These are phyloP conservation scores for Huiozyma sinensis DNA, from an alignment of 805 yeast genomes.

Conservation along the genomic window DNA sequence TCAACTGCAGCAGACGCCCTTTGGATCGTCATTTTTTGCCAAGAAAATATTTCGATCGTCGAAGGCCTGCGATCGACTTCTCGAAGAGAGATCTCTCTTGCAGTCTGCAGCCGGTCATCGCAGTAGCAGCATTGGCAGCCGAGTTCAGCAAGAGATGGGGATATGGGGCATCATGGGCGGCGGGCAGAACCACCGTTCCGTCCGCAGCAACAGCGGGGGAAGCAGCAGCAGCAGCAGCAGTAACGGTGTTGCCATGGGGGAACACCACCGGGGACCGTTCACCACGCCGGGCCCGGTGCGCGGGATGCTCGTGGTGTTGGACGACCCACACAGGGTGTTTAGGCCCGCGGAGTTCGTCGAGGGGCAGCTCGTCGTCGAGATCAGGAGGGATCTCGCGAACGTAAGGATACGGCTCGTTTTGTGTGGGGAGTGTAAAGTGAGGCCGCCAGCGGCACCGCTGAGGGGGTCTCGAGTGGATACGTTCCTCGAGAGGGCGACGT, in stretches of 20 bases:
- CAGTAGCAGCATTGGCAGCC: no score
- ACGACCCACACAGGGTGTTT: constrained; percentile 67
- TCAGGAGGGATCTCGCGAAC: constrained; percentile 46
- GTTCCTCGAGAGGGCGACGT: constrained; percentile 49
- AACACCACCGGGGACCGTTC: neutral
- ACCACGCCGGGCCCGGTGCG: neutral
- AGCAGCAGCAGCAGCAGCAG: neutral
- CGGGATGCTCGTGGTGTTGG: constrained; percentile 40
- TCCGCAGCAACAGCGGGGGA: neutral
- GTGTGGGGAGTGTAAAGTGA: constrained; percentile 46
- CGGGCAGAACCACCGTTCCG: no score
- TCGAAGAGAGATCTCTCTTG: no score
- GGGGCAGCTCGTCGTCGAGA: constrained; percentile 50
- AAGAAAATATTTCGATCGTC: no score
- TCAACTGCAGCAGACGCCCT: no score
- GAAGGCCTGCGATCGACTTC: no score
- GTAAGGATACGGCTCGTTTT: constrained; percentile 40
- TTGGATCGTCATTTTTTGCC: no score
- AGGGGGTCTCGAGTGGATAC: constrained; percentile 44
- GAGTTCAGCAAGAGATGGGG: no score
- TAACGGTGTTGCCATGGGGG: neutral
- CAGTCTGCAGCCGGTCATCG: no score
- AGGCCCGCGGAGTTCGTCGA: constrained; percentile 68
- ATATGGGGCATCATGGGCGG: no score
- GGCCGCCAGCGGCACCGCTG: constrained; percentile 32